Conservation (phyloP, 176 grass and related monocot genomes). For the Hyparrhenia diplandra region DNA sequence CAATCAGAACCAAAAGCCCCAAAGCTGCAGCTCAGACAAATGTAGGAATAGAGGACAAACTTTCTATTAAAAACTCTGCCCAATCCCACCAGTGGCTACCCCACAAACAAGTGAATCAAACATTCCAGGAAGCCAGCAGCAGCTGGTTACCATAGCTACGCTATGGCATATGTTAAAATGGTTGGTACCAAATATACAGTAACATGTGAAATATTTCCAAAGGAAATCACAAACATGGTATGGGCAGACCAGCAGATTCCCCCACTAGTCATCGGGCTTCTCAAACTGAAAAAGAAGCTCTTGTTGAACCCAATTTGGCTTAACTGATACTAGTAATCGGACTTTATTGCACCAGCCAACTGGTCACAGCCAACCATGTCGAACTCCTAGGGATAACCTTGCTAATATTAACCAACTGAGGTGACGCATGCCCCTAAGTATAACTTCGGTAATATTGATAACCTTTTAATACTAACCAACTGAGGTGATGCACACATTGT, state of each 20-base stretch:
- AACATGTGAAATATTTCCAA: conserved; percentile 9
- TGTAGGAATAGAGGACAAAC: neutral
- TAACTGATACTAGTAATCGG: no score
- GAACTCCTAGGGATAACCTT: neutral
- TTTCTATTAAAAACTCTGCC: neutral
- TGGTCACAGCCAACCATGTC: neutral
- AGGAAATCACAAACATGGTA: neutral
- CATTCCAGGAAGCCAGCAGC: neutral
- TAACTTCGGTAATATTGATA: neutral
- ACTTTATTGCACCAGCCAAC: neutral
- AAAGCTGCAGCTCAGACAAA: neutral
- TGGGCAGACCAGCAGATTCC: neutral
- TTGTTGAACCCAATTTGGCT: neutral
- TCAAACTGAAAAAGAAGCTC: neutral
- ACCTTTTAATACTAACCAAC: neutral
- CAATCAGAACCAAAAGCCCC: neutral
- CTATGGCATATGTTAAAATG: neutral
- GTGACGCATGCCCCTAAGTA: neutral
- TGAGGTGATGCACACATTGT: neutral
- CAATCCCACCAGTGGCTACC: neutral
- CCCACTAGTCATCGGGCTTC: neutral
- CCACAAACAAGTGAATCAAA: neutral
- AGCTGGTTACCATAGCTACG: neutral
- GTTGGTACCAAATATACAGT: neutral
- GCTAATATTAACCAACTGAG: no score